Conservation (phyloP, 2,329 filamentous ascomycete genomes). For the Lasiodiplodia gonubiensis region DNA sequence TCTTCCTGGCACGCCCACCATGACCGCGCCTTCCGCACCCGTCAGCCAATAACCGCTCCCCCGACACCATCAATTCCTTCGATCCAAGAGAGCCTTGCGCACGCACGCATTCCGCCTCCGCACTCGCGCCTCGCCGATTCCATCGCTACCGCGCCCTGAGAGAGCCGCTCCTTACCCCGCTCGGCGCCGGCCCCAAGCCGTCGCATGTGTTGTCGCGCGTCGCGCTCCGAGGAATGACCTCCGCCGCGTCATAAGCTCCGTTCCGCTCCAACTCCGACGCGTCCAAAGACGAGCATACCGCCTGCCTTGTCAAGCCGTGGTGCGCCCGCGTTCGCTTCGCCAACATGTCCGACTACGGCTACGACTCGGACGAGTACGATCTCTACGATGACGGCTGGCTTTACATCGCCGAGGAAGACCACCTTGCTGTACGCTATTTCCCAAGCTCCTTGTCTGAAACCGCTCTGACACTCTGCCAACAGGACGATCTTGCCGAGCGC, state of each 20-base stretch:
- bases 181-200: neutral
- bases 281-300: neutral
- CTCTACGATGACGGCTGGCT: conserved; percentile 49
- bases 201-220: conserved; percentile 17
- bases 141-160: neutral
- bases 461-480: conserved; percentile 33
- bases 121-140: neutral
- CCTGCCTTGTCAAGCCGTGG: conserved; percentile 9
- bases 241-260: conserved; percentile 2
- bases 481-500: conserved; percentile 58
- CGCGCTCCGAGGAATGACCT: conserved; percentile 16
- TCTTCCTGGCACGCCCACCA: neutral
- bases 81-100: neutral
- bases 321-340: conserved; percentile 12
- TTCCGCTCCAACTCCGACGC: neutral
- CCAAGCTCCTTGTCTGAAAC: neutral
- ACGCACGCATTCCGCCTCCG: neutral
- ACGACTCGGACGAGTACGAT: conserved; percentile 47
- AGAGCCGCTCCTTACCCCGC: neutral
- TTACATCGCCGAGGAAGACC: conserved; percentile 54
- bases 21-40: conserved; percentile 7
- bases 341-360: conserved; percentile 51
- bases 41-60: conserved; percentile 8
- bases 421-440: conserved; percentile 41
- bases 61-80: neutral